These are phyloP conservation scores for Apophysomyces trapeziformis DNA, from an alignment of 371 early-diverging fungal genomes.

Conservation along the genomic window DNA sequence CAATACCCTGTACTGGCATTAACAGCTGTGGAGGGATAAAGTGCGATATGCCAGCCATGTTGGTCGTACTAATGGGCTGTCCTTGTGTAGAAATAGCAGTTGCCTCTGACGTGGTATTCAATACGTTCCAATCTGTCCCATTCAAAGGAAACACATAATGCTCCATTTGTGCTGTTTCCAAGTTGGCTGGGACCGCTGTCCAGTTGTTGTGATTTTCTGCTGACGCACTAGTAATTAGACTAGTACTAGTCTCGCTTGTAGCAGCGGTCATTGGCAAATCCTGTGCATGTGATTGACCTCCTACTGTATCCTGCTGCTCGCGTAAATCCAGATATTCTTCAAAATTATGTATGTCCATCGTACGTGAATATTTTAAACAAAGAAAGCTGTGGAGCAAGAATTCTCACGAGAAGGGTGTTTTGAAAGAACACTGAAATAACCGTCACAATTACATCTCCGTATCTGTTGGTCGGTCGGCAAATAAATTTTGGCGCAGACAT, in stretches of 20 bases:
- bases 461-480: too few relatives aligned
- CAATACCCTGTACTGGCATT: neutral
- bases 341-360: slow-evolving; percentile 26
- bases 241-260: neutral
- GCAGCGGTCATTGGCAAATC: neutral
- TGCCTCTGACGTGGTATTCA: slow-evolving; percentile 3
- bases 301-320: slow-evolving; percentile 29
- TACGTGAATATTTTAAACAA: neutral
- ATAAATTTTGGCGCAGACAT: too few relatives aligned
- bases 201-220: slow-evolving; percentile 12
- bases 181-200: slow-evolving; percentile 5
- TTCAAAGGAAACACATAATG: slow-evolving; percentile 23
- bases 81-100: slow-evolving; percentile 14
- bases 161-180: slow-evolving; percentile 7
- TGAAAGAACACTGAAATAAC: neutral
- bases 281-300: neutral
- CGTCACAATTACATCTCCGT: too few relatives aligned
- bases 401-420: slow-evolving; percentile 1
- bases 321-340: slow-evolving; percentile 28
- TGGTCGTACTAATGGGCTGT: slow-evolving; percentile 2
- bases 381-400: neutral
- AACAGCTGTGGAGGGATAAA: slow-evolving; percentile 18
- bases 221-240: neutral
- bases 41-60: neutral
- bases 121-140: slow-evolving; percentile 16